Evolutionary conservation across 1,284 basidiomycete genomes (phyloP).

Genomic region (Volvariella surrecta): DNA sequence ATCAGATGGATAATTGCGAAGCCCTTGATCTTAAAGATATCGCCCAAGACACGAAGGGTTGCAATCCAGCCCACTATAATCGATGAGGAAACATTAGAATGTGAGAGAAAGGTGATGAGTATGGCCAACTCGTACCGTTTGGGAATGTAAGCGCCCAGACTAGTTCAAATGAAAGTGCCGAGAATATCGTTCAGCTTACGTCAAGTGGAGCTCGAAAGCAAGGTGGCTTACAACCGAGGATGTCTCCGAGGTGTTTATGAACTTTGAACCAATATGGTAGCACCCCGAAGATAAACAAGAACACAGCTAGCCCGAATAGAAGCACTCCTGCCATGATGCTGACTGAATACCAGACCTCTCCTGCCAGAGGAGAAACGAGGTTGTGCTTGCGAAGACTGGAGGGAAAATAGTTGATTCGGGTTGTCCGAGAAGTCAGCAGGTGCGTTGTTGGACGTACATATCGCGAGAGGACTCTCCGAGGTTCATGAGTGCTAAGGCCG

Average conservation of each 20-base stretch:
- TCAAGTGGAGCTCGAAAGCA: too few relatives aligned
- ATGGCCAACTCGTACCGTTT: constrained; percentile 24
- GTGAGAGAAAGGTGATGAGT: constrained; percentile 33
- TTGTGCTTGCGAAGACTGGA: constrained; percentile 27
- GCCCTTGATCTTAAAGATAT: constrained; percentile 30
- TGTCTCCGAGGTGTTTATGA: constrained; percentile 37
- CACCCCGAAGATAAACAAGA: constrained; percentile 36
- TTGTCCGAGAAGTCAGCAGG: constrained; percentile 5
- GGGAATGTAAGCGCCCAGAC: constrained; percentile 43
- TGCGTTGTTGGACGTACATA: constrained; percentile 23
- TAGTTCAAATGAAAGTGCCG: constrained; percentile 11
- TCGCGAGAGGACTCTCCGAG: constrained; percentile 29
- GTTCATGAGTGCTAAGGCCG: constrained; percentile 37
- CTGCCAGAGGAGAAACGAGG: constrained; percentile 31
- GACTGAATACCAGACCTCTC: constrained; percentile 38
- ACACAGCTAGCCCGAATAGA: constrained; percentile 38
- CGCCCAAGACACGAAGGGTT: constrained; percentile 29
- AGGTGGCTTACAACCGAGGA: constrained; percentile 41
- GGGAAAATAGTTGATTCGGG: constrained; percentile 4
- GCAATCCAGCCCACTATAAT: constrained; percentile 37
- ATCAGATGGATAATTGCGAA: constrained; percentile 31
- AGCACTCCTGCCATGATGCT: constrained; percentile 31
- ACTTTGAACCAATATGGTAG: constrained; percentile 43
- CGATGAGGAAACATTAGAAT: constrained; percentile 14
- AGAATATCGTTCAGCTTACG: too few relatives aligned